Evolutionary conservation across 208 protist species (phyloP), one percentile per base, ranked within the genome.

Genomic region (Naegleria lovaniensis): DNA sequence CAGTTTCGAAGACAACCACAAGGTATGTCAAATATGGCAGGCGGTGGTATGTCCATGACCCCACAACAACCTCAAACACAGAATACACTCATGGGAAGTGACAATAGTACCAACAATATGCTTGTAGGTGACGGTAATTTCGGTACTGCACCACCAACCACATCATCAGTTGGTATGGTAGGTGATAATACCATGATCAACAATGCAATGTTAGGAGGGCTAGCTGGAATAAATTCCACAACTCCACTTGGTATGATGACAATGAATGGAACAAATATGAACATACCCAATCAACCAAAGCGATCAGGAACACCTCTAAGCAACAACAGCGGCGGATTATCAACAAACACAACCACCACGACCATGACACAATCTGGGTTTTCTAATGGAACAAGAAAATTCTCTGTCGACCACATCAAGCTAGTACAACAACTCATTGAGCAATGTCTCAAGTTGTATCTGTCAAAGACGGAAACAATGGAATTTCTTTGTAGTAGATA

Each of bases 401-500:
- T 52, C 83, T 87, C 83, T 40, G 83, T 87, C 4, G 83, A 87
- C 1, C 40, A 87, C 40, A 51, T 87, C 36, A 87, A 87, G n/a
- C 38, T 52, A 15, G 83, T 51, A n/a, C 83, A 87, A 87, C 40
- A 41, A 52, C 43, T 87, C 16, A 87, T 87, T 51, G 40, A 87
- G 5, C 83, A 87, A 52, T 87, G 83, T 15, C 83, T 87, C 0
- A 87, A 87, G 40, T 48, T 38, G 0, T 87, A 87, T 87, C 41
- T 87, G 0, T 51, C 83, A 87, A 87, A 51, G 29, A n/a, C 11
- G 5, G 83, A 87, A n/a, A 87, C 83, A 33, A 51, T 51, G 19
- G 33, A 1, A 15, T 52, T 29, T 25, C 38, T 87, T 16, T 52
- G 83, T 51, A 11, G 2, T 41, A 22, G 15, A 87, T 87, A 87